A percentile compares a stretch with the other conserved stretches of the same genome.
Evolutionary conservation across 768 basidiomycete genomes (phyloP).

Genomic region (Lactifluus subvellereus): DNA sequence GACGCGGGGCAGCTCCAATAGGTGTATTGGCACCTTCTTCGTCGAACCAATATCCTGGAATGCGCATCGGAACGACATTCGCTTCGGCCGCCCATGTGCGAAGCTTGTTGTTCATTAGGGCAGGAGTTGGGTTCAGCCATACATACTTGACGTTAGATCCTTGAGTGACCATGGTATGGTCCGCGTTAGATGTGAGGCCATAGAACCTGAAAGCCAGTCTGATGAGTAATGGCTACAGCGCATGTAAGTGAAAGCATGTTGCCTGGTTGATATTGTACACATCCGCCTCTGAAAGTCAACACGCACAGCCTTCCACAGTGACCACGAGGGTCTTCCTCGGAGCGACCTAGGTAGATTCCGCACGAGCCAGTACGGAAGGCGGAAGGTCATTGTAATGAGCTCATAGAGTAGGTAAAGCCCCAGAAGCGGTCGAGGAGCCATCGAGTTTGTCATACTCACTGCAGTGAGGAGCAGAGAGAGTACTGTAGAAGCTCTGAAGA

Average conservation of each 20-base stretch:
- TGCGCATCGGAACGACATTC: slow-evolving; percentile 16
- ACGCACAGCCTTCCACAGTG: not conserved
- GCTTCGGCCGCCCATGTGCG: slow-evolving; percentile 16
- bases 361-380: slow-evolving; percentile 5
- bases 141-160: slow-evolving; percentile 9
- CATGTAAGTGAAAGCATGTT: not conserved
- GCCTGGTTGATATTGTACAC: not conserved
- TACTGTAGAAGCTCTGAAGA: not conserved
- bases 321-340: not conserved
- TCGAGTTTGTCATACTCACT: not conserved
- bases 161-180: not conserved
- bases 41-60: slow-evolving; percentile 25
- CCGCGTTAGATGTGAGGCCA: not conserved
- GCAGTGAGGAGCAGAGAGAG: not conserved
- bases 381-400: not conserved
- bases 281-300: not conserved
- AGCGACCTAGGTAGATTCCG: not conserved
- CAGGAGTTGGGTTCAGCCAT: slow-evolving; percentile 17
- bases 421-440: not conserved
- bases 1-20: not conserved
- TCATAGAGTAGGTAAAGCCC: not conserved
- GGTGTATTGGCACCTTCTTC: not conserved
- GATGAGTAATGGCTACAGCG: not conserved
- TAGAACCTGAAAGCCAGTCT: not conserved
- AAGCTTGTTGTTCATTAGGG: slow-evolving; percentile 12